Base-by-base conservation (phyloP, 441 rosid genomes). In the Brassica hybrid region DNA sequence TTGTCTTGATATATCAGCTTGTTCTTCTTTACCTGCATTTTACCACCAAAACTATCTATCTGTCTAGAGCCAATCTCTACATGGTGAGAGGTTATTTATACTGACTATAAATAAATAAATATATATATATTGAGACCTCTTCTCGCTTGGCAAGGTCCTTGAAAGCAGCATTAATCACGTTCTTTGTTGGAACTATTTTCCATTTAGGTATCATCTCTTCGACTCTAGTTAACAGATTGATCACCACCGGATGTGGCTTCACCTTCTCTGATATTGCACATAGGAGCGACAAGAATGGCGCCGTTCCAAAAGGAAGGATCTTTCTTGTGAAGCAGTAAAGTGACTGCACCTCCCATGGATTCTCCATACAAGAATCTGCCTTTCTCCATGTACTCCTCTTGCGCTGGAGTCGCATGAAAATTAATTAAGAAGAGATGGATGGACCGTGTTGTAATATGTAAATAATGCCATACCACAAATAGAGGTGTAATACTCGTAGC, bases 181-280 rank as follows among this genome's bases (percentile, higher is more conserved):
- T 90, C 77, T 85, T 91, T 2, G 94, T 81, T 3, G 98, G 98
- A 65, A 94, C 97, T 0, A 94, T 94, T 87, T 94, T 94, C 96
- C 97, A 94, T 82, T 88, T 94, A 6, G 98, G 97, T 76, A 94
- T 92, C 43, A 87, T 78, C n/a, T n/a, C n/a, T n/a, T n/a, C n/a
- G n/a, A n/a, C n/a, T n/a, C n/a, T n/a, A n/a, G n/a, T n/a, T n/a
- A n/a, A n/a, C n/a, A n/a, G n/a, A n/a, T n/a, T n/a, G n/a, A n/a
- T n/a, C n/a, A n/a, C n/a, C n/a, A n/a, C n/a, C n/a, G n/a, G n/a
- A n/a, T n/a, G n/a, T n/a, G n/a, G n/a, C n/a, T n/a, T n/a, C n/a
- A n/a, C n/a, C n/a, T n/a, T n/a, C n/a, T n/a, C n/a, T n/a, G n/a
- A n/a, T n/a, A n/a, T n/a, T n/a, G n/a, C n/a, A n/a, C n/a, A n/a